Evolutionary conservation across 495 filamentous ascomycete genomes (phyloP).

Genomic region (Xylaria palmicola): DNA sequence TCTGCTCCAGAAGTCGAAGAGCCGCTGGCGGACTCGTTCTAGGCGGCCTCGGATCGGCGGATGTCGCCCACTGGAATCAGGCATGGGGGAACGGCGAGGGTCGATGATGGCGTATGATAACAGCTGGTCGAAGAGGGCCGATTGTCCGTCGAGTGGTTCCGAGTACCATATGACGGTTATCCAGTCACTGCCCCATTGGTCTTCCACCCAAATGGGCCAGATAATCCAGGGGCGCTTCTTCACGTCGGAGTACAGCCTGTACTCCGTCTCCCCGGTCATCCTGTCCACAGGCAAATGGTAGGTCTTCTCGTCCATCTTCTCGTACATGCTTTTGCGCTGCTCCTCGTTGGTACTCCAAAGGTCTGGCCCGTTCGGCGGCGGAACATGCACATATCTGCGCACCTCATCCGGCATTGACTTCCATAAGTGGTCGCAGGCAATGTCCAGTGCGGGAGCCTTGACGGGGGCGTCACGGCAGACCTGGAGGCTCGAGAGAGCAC

Average conservation of each 20-base stretch:
- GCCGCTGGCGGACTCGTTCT: neutral
- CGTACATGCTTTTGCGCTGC: neutral
- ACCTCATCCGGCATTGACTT: slow-evolving; percentile 13
- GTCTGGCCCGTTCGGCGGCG: slow-evolving; percentile 20
- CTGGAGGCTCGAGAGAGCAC: slow-evolving; percentile 28
- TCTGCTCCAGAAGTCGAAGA: neutral
- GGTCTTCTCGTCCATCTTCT: slow-evolving; percentile 3
- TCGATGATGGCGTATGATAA: slow-evolving; percentile 17
- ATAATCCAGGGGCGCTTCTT: slow-evolving; percentile 22
- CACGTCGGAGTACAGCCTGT: slow-evolving; percentile 8
- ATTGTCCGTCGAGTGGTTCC: neutral
- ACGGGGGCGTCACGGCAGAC: slow-evolving; percentile 22
- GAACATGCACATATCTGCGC: neutral
- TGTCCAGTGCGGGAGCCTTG: slow-evolving; percentile 15
- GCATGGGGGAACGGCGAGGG: slow-evolving; percentile 24
- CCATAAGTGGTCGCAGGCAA: slow-evolving; percentile 21
- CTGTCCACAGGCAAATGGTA: neutral
- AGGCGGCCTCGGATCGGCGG: neutral
- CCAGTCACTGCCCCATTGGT: slow-evolving; percentile 25
- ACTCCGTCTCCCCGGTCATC: neutral
- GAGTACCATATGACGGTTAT: slow-evolving; percentile 21
- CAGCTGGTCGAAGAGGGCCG: neutral
- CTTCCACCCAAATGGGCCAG: slow-evolving; percentile 31
- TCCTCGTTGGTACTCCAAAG: slow-evolving; percentile 19
- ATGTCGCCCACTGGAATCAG: slow-evolving; percentile 2